Base-by-base conservation (phyloP, 2,329 filamentous ascomycete species). In the Endocalyx cinctus region DNA sequence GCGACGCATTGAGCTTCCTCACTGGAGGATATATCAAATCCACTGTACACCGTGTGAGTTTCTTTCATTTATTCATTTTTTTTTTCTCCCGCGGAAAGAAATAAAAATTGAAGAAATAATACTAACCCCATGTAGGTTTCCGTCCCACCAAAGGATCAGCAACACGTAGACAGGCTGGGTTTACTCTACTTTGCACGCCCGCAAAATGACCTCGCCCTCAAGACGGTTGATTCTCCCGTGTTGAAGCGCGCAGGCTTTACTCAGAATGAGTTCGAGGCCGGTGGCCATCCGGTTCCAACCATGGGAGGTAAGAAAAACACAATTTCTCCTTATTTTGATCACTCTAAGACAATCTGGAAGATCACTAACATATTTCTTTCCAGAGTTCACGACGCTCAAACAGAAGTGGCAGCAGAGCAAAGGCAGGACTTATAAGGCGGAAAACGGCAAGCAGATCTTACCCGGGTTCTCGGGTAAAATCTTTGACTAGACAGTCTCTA, bases 131-230 rank as follows among this genome's bases (percentile, higher is more conserved):
- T 7, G 7, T 23, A 60, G 55, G 59, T 62, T 0, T 55, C 58
- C 1, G 51, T 58, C 2, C 62, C 62, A 1, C 63, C 63, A 2
- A 55, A 57, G 27, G 63, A 66, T 37, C 63, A 66, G 37, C 48
- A 62, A 1, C 51, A 70, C 33, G 58, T 69, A 3, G 65, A 70
- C 32, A 62, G 70, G 1, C 55, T 72, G 0, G 70, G 70, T 0
- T 47, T 74, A 5, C 44, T 74, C 23, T 74, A 73, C 41, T 73
- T 74, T 50, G 66, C 69, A 2, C 63, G 70, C 0, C 58, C 61
- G 3, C 55, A 64, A 32, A 64, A 66, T 20, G 55, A 61, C 17
- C 48, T 66, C 1, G 43, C 52, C 1, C 44, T 66, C 1, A 57
- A 51, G 13, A 64, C 63, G 0, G 43, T 66, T 5, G 54, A 65